Evolutionary conservation across 1,284 basidiomycete species (phyloP), one percentile per base, ranked within the genome.

Genomic region (Chiua sp.): DNA sequence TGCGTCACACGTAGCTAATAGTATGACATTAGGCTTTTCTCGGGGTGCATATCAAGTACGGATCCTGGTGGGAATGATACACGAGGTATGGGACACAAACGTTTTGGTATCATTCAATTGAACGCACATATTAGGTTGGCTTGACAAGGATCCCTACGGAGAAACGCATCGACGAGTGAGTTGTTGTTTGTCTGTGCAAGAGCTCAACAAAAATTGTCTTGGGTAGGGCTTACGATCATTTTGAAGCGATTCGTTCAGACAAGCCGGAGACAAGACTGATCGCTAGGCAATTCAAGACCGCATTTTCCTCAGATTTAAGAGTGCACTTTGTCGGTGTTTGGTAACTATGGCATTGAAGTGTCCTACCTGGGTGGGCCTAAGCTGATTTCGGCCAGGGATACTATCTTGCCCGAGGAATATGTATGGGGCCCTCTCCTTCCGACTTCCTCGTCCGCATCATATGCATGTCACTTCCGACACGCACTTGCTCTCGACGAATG

Each of bases 241-340:
- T 77, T 46, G 63, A 66, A 33, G 30, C 49, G 7, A 69, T 75
- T 26, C 53, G 52, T 26, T 59, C 60, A 0, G 53, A 56, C 32
- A 65, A 61, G 33, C 57, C 50, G 12, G 55, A 64, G 49, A 59
- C 56, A 16, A 64, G 55, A n/a, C 52, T 73, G 22, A 59, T 56
- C 7, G 68, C 67, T 1, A 63, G 59, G 12, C 60, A 62, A 11
- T 80, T 82, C 63, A 80, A 77, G 61, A 58, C 63, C 16, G 71
- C 71, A 1, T 81, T 82, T 57, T 81, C 72, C 1, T 67, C 69
- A 18, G 68, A 69, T 3, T 32, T 64, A 18, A 66, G 58, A 46
- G 59, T 79, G 8, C 79, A 81, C 52, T 80, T 81, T 53, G 63
- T 80, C 7, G 80, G 79, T 1, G 78, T 71, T 13, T 80, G 78